Conservation (phyloP, 2,329 filamentous ascomycete species). For the Aspergillus ochraceus region DNA sequence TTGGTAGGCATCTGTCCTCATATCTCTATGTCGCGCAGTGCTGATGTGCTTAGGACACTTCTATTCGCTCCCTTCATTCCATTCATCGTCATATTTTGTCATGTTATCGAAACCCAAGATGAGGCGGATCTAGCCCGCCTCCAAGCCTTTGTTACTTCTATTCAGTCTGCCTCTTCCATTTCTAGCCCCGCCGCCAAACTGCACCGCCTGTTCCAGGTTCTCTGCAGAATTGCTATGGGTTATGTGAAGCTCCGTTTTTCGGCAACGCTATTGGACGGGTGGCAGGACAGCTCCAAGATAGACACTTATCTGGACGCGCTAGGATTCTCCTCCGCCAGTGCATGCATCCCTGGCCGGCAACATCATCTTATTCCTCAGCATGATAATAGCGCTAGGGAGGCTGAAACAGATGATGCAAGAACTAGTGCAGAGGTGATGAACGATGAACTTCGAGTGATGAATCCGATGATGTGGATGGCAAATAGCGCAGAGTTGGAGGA, state of each 20-base stretch:
- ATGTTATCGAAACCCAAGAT: conserved; percentile 1
- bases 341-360: too few species aligned
- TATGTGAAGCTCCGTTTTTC: background rate
- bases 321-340: too few species aligned
- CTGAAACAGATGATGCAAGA: too few species aligned
- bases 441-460: too few species aligned
- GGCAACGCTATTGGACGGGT: too few species aligned
- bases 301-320: background rate
- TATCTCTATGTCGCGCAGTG: too few species aligned
- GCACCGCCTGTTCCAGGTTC: background rate
- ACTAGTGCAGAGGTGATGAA: background rate
- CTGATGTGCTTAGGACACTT: background rate
- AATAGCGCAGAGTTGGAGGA: background rate
- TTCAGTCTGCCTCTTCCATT: background rate
- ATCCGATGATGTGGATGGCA: background rate
- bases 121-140: background rate
- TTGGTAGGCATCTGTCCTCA: background rate
- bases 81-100: conserved; percentile 1
- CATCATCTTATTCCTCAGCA: too few species aligned
- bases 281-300: background rate
- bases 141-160: background rate
- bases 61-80: background rate
- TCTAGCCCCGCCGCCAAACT: background rate
- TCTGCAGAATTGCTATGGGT: background rate
- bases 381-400: too few species aligned